phyloP scores from a whole-genome alignment of 345 rosid species.

The Melastoma malabathricum region DNA sequence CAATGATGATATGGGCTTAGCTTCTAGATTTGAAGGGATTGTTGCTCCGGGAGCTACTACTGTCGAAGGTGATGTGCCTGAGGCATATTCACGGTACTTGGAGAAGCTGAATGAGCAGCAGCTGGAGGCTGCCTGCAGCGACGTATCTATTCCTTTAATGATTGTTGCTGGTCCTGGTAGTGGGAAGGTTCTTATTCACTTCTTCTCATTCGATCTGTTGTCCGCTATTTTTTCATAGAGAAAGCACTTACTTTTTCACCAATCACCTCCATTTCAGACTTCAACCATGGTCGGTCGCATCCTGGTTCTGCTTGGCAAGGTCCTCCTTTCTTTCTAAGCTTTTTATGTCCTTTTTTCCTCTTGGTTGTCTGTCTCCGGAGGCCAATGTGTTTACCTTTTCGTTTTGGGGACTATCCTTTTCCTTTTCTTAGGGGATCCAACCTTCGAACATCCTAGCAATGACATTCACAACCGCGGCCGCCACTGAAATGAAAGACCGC shows the following conservation, averaged over 20 bases:
- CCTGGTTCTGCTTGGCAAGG: slow-evolving; percentile 18
- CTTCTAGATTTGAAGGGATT: too few species aligned
- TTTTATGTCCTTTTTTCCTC: too few species aligned
- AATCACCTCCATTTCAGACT: slow-evolving; percentile 35
- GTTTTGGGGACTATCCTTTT: not conserved
- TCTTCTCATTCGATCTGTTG: slow-evolving; percentile 1
- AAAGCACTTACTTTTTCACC: slow-evolving; percentile 10
- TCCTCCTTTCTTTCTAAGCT: too few species aligned
- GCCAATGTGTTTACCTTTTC: too few species aligned
- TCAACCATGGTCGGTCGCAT: slow-evolving; percentile 97
- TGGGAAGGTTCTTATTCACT: slow-evolving; percentile 56
- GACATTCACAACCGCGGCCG: slow-evolving; percentile 97
- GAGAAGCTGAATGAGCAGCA: slow-evolving; percentile 67
- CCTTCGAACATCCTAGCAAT: slow-evolving; percentile 86
- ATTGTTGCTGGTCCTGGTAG: slow-evolving; percentile 97
- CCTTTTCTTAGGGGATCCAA: slow-evolving; percentile 41
- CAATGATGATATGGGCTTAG: not conserved
- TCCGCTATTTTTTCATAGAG: slow-evolving; percentile 1
- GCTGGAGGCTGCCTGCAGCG: slow-evolving; percentile 69
- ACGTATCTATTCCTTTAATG: slow-evolving; percentile 69
- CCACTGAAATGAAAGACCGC: slow-evolving; percentile 90
- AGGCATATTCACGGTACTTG: slow-evolving; percentile 48
- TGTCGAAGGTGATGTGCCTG: slow-evolving; percentile 24
- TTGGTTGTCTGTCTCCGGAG: too few species aligned
- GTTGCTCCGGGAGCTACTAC: not conserved